Evolutionary conservation across 192 early-diverging fungal genomes (phyloP), one percentile per base, ranked within the genome.

Genomic region (Backusella tarrabulga): DNA sequence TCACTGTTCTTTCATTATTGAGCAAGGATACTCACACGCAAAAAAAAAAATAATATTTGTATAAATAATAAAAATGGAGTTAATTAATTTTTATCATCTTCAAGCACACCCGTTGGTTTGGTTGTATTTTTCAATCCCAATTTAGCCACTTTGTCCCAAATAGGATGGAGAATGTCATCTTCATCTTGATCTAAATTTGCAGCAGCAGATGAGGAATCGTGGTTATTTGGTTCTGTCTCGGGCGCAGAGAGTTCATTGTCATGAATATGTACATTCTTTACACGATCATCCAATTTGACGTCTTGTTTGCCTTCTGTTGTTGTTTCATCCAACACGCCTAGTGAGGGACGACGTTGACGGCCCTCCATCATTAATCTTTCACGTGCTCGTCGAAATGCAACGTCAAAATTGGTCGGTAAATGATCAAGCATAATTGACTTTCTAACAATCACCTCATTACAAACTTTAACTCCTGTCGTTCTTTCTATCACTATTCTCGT

Each of bases 401-500:
- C 54, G 34, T 84, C 83, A 76, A 80, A 84, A 60, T 80, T 80
- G 21, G 73, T 73, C 0, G 83, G 83, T 56, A 84, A 66, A 74
- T 84, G 83, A 34, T 84, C 83, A 9, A 84, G 44, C 21, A 84
- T 41, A 15, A 80, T 80, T 14, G 76, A 78, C 23, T 74, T 72
- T n/a, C 70, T 68, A 21, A 84, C 72, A 32, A 84, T 77, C n/a
- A 84, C 29, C 36, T 84, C 83, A 0, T 69, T 56, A 8, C 73
- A 84, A 17, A 84, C 83, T 34, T 66, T 40, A 0, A 26, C 46
- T 23, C 74, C 71, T 44, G 67, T 74, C 17, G 79, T 76, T 32
- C 76, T 42, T 76, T 84, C 83, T 14, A 84, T 70, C 0, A 84
- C 76, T 60, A 84, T 80, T 9, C 83, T 74, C 3, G 79, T 84